phyloP scores from a whole-genome alignment of 208 protist genomes.

The Acanthamoeba royreba region DNA sequence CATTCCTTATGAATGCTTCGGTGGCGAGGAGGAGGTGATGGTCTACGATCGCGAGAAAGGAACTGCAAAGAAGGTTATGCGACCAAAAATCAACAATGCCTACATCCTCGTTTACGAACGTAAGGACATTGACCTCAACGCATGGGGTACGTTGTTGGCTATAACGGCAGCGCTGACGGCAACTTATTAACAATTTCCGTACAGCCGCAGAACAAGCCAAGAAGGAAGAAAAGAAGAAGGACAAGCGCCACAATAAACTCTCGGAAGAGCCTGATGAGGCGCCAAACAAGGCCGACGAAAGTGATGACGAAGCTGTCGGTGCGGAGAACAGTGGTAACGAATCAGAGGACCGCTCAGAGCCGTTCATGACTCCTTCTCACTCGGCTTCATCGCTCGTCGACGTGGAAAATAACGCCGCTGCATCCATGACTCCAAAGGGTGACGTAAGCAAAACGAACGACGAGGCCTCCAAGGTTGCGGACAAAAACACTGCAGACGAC shows the following conservation, averaged over 20 bases:
- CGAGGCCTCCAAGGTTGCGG: too few relatives aligned
- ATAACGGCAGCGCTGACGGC: too few relatives aligned
- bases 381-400: background rate
- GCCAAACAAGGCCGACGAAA: background rate
- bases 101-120: slow-evolving; percentile 77
- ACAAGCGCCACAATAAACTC: background rate
- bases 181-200: too few relatives aligned
- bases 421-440: background rate
- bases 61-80: background rate
- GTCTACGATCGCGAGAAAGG: slow-evolving; percentile 59
- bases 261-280: background rate
- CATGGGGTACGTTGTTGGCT: background rate
- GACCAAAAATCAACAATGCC: slow-evolving; percentile 70
- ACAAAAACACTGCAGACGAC: too few relatives aligned
- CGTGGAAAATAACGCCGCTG: background rate
- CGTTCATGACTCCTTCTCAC: background rate
- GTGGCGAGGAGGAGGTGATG: slow-evolving; percentile 66
- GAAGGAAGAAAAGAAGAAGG: slow-evolving; percentile 21
- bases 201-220: background rate
- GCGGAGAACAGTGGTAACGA: background rate
- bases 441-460: background rate
- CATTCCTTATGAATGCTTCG: slow-evolving; percentile 64
- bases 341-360: background rate
- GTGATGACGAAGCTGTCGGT: background rate
- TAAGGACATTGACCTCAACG: background rate